These are phyloP conservation scores for Colletotrichum sp. DNA, from an alignment of 2,329 filamentous ascomycete species.

Conservation along the genomic window DNA sequence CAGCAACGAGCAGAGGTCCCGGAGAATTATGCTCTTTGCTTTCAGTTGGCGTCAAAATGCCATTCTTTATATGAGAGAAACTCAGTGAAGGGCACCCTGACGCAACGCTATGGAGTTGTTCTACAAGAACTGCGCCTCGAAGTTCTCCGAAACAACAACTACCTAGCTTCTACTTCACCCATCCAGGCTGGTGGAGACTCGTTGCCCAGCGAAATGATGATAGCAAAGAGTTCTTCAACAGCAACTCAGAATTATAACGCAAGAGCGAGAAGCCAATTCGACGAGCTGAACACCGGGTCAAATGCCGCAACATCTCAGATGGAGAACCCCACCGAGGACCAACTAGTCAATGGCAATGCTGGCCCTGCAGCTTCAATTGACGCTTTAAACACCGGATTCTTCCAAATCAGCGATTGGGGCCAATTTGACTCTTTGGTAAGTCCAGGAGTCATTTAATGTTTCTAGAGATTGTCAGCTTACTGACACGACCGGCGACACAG, in stretches of 20 bases:
- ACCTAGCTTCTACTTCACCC: conserved; percentile 11
- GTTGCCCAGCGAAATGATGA: not conserved
- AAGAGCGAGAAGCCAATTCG: not conserved
- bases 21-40: conserved; percentile 31
- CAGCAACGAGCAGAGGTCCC: conserved; percentile 34
- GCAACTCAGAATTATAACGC: rapidly evolving
- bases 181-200: not conserved
- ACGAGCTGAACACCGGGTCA: not conserved
- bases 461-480: not conserved
- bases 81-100: conserved; percentile 41
- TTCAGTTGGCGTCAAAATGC: conserved; percentile 42
- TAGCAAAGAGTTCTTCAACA: rapidly evolving
- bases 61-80: conserved; percentile 42
- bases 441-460: not conserved
- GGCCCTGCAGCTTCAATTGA: not conserved
- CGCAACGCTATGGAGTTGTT: conserved; percentile 45
- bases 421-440: conserved; percentile 29
- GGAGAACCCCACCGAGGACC: not conserved
- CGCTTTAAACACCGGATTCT: conserved; percentile 17
- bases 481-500: not conserved
- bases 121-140: conserved; percentile 38
- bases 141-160: conserved; percentile 26
- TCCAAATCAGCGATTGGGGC: conserved; percentile 27
- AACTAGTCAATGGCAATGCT: not conserved
- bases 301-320: not conserved